phyloP scores from a whole-genome alignment of 2,329 filamentous ascomycete species.

The Pseudogymnoascus sp. region DNA sequence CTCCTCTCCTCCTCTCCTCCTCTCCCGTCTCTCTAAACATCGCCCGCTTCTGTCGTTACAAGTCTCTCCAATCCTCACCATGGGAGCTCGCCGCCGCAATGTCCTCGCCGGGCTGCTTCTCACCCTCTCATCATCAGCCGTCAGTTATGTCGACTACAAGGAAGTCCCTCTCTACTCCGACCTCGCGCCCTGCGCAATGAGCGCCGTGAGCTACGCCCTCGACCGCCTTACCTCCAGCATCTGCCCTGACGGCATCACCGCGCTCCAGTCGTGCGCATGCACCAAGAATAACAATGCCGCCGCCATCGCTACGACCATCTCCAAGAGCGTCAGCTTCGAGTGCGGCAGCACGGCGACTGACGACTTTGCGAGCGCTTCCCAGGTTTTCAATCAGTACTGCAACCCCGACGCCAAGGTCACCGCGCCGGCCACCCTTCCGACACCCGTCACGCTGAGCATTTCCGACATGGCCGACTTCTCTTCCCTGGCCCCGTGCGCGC shows the following conservation, averaged over 20 bases:
- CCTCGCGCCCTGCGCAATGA: slow-evolving; percentile 43
- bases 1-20: background rate
- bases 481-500: slow-evolving; percentile 41
- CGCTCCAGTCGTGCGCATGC: slow-evolving; percentile 45
- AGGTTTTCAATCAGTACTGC: slow-evolving; percentile 41
- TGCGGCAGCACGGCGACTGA: slow-evolving; percentile 41
- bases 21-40: background rate
- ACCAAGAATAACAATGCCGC: slow-evolving; percentile 23
- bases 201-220: slow-evolving; percentile 38
- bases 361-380: slow-evolving; percentile 39
- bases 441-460: background rate
- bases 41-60: background rate
- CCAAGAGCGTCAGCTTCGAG: slow-evolving; percentile 32
- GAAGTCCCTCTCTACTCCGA: slow-evolving; percentile 13
- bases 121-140: background rate
- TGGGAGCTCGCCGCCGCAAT: background rate
- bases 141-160: background rate
- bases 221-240: slow-evolving; percentile 34
- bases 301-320: slow-evolving; percentile 24
- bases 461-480: slow-evolving; percentile 13
- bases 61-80: background rate
- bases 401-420: slow-evolving; percentile 30
- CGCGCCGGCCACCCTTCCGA: slow-evolving; percentile 11
- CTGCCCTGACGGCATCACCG: slow-evolving; percentile 37
- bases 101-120: background rate